Percentiles rank a stretch among this genome's conserved stretches.
These are phyloP conservation scores for Saccharomyces pastorianus DNA, from an alignment of 1,139 yeast genomes.

Conservation along the genomic window DNA sequence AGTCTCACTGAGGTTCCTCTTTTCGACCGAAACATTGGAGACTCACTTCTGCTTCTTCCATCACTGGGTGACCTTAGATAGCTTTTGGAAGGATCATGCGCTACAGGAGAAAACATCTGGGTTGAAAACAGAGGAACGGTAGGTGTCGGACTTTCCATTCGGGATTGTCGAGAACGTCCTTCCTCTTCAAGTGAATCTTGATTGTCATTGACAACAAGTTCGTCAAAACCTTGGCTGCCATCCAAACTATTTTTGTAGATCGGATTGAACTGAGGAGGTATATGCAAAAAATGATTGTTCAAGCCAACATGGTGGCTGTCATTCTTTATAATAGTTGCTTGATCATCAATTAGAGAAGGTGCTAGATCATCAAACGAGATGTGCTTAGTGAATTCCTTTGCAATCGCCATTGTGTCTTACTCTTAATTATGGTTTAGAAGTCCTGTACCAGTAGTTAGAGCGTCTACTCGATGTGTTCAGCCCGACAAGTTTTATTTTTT, in stretches of 20 bases:
- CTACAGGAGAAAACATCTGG: neutral
- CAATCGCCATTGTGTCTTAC: conserved; percentile 1
- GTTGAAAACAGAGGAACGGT: conserved; percentile 1
- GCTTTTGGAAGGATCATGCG: neutral
- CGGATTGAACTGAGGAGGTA: conserved; percentile 30
- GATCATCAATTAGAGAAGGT: conserved; percentile 28
- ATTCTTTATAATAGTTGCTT: conserved; percentile 16
- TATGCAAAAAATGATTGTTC: conserved; percentile 24
- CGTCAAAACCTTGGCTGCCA: neutral
- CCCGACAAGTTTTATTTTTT: neutral
- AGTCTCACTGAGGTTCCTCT: conserved; percentile 12
- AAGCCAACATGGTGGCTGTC: conserved; percentile 17
- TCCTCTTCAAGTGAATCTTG: neutral
- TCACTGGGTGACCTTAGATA: neutral
- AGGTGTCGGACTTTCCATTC: neutral
- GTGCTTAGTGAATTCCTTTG: conserved; percentile 16
- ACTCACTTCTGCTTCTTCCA: conserved; percentile 9
- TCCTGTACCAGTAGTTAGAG: neutral
- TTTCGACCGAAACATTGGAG: conserved; percentile 3
- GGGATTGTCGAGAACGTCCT: neutral
- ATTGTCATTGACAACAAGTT: neutral
- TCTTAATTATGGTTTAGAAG: neutral
- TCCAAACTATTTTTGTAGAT: conserved; percentile 9
- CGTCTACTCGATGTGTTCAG: neutral
- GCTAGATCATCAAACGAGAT: conserved; percentile 31